Evolutionary conservation across 345 rosid species (phyloP), one percentile per base, ranked within the genome.

Genomic region (Moringa oleifera): DNA sequence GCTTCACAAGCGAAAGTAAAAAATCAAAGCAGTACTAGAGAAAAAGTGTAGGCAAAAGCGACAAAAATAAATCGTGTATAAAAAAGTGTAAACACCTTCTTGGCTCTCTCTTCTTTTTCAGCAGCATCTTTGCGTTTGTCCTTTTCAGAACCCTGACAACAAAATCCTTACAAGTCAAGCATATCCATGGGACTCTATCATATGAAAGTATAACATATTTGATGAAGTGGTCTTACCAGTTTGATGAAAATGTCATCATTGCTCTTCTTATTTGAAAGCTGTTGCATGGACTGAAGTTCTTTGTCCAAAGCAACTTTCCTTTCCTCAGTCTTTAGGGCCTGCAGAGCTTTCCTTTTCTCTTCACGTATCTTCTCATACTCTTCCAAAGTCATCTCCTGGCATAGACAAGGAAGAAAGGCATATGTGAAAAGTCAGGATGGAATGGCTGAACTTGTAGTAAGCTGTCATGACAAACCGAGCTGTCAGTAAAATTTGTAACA

Each of bases 351-450:
- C 71, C 81, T 87, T 77, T 84, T 87, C 77, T 91, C 97, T 72
- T 87, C 96, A 21, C 55, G 88, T 28, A 95, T 71, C 72, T 89
- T 95, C 81, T 95, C 80, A 69, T 95, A 95, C 83, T 95, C 98
- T 70, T 89, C 98, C 67, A 91, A 61, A 25, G 99, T 95, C 99
- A 91, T 95, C 75, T 95, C 94, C 99, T 95, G 25, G 17, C 13
- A 41, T 7, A 41, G 1, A 15, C 6, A 11, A 41, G 33, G 33
- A 28, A 28, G 5, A 28, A 2, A 8, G 8, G 47, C 13, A 41
- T 11, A 41, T 41, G 13, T 7, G 1, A 41, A 41, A 41, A 41
- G 12, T 15, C 6, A 15, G 47, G 16, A 7, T 41, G 9, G 16
- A 4, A 41, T 7, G 12, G 11, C 11, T 33, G 37, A 33, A n/a